Percentiles rank a stretch among this genome's conserved stretches.
Evolutionary conservation across 352 stramenopile species (phyloP).

Genomic region (Phytophthora quininea): DNA sequence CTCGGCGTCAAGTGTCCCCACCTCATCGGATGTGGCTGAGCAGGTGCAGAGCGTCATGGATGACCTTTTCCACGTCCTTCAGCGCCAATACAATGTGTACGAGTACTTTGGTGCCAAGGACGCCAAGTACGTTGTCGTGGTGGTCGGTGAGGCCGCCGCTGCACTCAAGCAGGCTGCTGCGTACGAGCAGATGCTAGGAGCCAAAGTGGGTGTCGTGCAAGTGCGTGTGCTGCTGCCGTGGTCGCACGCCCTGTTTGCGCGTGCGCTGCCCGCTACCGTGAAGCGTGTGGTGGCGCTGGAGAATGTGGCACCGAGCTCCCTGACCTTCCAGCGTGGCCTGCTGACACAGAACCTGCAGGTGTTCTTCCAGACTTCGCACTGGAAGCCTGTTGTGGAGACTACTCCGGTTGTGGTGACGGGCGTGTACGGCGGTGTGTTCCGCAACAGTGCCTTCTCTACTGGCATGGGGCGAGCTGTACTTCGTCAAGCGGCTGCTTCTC

Average conservation of each 20-base stretch:
- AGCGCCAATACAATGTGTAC: constrained; percentile 74
- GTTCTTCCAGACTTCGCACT: constrained; percentile 53
- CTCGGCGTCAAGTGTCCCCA: background rate
- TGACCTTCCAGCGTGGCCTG: constrained; percentile 55
- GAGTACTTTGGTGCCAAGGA: constrained; percentile 65
- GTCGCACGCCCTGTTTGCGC: constrained; percentile 63
- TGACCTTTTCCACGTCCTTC: constrained; percentile 58
- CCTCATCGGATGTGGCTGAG: constrained; percentile 42
- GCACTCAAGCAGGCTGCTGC: constrained; percentile 54
- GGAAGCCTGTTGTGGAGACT: background rate
- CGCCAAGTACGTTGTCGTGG: constrained; percentile 62
- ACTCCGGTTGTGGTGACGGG: constrained; percentile 41
- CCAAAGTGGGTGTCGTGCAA: constrained; percentile 80
- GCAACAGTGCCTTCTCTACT: constrained; percentile 64
- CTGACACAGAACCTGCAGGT: constrained; percentile 67
- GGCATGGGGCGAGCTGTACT: constrained; percentile 75
- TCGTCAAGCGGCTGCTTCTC: constrained; percentile 47
- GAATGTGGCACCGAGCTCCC: constrained; percentile 53
- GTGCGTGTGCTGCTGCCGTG: constrained; percentile 68
- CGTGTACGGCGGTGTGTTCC: constrained; percentile 74
- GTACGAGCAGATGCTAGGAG: constrained; percentile 78
- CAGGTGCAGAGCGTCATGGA: constrained; percentile 72
- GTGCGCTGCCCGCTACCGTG: constrained; percentile 42
- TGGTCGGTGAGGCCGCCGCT: constrained; percentile 53
- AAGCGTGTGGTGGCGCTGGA: constrained; percentile 65